phyloP scores from a whole-genome alignment of 352 stramenopile genomes.

The Ophiocytium majus region DNA sequence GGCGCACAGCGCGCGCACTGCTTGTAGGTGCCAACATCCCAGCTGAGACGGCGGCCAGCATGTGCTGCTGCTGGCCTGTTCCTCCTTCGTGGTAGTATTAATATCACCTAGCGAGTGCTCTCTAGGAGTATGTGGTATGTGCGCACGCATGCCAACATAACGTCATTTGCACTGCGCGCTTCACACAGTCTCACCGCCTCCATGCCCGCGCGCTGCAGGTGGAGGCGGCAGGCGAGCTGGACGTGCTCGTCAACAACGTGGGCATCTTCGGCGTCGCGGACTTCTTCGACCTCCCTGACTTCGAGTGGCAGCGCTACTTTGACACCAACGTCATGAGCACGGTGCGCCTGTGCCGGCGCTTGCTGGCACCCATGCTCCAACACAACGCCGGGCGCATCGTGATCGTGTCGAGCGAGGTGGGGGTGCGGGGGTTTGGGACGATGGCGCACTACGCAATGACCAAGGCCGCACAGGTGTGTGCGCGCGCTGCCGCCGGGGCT shows the following conservation, averaged over 20 bases:
- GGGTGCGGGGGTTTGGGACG: conserved; percentile 16
- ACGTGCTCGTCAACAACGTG: conserved; percentile 39
- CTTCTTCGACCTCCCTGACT: conserved; percentile 36
- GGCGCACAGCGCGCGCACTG: too few relatives aligned
- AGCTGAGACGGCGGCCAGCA: too few relatives aligned
- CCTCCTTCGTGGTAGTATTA: too few relatives aligned
- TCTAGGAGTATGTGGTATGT: too few relatives aligned
- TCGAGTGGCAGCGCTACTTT: conserved; percentile 36
- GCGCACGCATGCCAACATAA: too few relatives aligned
- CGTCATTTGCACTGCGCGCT: too few relatives aligned
- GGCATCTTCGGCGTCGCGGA: conserved; percentile 32
- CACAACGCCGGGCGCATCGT: conserved; percentile 28
- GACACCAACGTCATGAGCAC: conserved; percentile 43
- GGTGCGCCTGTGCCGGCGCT: conserved; percentile 23
- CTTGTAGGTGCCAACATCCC: too few relatives aligned
- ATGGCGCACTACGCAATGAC: conserved; percentile 39
- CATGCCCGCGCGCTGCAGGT: neutral
- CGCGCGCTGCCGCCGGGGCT: too few relatives aligned
- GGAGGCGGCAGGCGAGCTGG: neutral
- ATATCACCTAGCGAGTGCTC: too few relatives aligned
- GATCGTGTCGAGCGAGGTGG: conserved; percentile 32
- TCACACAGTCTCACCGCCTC: too few relatives aligned
- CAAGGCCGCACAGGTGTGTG: conserved; percentile 42
- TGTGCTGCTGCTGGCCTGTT: too few relatives aligned
- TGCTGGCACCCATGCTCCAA: conserved; percentile 26